Evolutionary conservation across 345 rosid genomes (phyloP).

Genomic region (Sisymbrium altissimum): DNA sequence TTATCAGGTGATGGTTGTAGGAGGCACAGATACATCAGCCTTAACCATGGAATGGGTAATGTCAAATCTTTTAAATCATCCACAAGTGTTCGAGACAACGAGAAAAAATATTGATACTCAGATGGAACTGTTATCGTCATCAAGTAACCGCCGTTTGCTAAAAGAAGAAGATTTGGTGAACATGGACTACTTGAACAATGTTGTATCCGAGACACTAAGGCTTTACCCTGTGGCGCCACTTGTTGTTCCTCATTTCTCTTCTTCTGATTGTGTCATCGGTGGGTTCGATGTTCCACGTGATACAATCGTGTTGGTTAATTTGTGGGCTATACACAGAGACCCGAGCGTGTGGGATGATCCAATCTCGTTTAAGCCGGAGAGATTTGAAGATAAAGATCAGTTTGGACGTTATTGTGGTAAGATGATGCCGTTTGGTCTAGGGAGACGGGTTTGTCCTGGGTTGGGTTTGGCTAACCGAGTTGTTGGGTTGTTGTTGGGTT

Average conservation of each 20-base stretch:
- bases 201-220: conserved; percentile 44
- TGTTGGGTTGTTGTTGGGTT: conserved; percentile 39
- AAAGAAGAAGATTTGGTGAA: conserved; percentile 34
- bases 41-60: conserved; percentile 36
- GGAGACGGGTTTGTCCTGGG: conserved; percentile 52
- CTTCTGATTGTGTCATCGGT: conserved; percentile 40
- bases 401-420: conserved; percentile 8
- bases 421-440: conserved; percentile 47
- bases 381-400: conserved; percentile 33
- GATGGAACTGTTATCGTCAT: background rate
- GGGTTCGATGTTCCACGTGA: conserved; percentile 41
- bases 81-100: conserved; percentile 18
- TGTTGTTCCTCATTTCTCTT: conserved; percentile 41
- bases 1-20: conserved; percentile 39
- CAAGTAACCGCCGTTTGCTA: conserved; percentile 13
- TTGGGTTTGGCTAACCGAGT: conserved; percentile 36
- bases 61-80: conserved; percentile 26
- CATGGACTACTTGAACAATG: conserved; percentile 31
- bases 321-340: conserved; percentile 51
- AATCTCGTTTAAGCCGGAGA: conserved; percentile 40
- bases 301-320: conserved; percentile 37
- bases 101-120: conserved; percentile 21
- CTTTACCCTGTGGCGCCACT: conserved; percentile 43
- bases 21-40: conserved; percentile 35
- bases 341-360: conserved; percentile 43